A percentile compares a stretch with the other conserved stretches of the same genome.
phyloP scores from a whole-genome alignment of 1,284 basidiomycete genomes.

The Cystobasidium sp. region DNA sequence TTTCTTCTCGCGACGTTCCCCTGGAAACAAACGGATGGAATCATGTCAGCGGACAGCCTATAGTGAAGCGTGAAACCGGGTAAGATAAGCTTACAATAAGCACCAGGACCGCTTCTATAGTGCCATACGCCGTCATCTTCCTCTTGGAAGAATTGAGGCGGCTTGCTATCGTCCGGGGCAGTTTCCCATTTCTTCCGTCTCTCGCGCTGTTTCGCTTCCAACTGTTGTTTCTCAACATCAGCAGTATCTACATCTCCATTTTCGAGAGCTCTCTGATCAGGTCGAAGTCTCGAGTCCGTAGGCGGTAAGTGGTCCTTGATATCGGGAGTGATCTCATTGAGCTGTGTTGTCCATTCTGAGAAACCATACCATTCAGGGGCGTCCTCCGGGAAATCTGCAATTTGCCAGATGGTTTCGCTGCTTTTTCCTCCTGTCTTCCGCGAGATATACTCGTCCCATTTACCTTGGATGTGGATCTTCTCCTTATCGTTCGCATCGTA shows the following conservation, averaged over 20 bases:
- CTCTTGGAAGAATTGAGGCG: slow-evolving; percentile 48
- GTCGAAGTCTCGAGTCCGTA: slow-evolving; percentile 82
- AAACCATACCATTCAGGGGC: slow-evolving; percentile 74
- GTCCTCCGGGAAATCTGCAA: slow-evolving; percentile 63
- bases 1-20: slow-evolving; percentile 41
- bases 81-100: slow-evolving; percentile 46
- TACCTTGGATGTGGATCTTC: slow-evolving; percentile 50
- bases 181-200: slow-evolving; percentile 59
- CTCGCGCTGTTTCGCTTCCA: slow-evolving; percentile 67
- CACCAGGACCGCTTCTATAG: slow-evolving; percentile 39
- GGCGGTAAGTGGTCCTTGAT: slow-evolving; percentile 71
- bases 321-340: slow-evolving; percentile 79
- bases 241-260: slow-evolving; percentile 76
- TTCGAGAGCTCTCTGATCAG: slow-evolving; percentile 85
- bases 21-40: not conserved
- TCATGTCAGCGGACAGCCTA: not conserved
- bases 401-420: slow-evolving; percentile 51
- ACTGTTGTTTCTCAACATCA: slow-evolving; percentile 71
- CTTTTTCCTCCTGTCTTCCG: slow-evolving; percentile 49
- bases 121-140: slow-evolving; percentile 48
- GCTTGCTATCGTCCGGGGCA: slow-evolving; percentile 38
- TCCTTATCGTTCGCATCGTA: slow-evolving; percentile 63
- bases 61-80: not conserved
- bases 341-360: slow-evolving; percentile 69
- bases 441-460: slow-evolving; percentile 51